Evolutionary conservation across 2,329 filamentous ascomycete genomes (phyloP).

Genomic region (Calonectria naviculata): DNA sequence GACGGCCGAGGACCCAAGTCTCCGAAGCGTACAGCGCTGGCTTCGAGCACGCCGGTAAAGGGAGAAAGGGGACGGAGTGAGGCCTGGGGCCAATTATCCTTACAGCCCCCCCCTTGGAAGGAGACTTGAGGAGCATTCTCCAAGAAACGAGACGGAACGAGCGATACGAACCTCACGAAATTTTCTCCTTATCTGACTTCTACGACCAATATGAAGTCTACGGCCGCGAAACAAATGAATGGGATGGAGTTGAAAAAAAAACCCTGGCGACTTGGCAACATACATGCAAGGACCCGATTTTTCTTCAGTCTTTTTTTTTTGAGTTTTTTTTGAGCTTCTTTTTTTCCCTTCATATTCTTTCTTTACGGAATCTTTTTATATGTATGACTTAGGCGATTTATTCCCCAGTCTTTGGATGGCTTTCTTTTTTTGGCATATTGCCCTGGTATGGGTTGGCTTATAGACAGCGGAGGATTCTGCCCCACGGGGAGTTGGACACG

Average conservation of each 20-base stretch:
- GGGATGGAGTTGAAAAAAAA: conserved; percentile 24
- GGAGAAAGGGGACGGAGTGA: conserved; percentile 24
- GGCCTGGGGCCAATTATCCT: conserved; percentile 17
- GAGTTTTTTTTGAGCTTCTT: background rate
- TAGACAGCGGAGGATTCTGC: conserved; percentile 28
- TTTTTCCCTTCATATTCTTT: background rate
- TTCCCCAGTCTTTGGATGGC: conserved; percentile 21
- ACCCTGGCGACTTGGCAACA: conserved; percentile 12
- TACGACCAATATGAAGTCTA: conserved; percentile 38
- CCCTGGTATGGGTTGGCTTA: conserved; percentile 26
- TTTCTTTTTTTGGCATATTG: conserved; percentile 14
- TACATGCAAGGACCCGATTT: conserved; percentile 25
- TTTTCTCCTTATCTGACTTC: conserved; percentile 31
- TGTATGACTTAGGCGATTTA: conserved; percentile 26
- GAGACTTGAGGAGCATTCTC: background rate
- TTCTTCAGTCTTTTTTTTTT: conserved; percentile 5
- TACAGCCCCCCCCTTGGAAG: background rate
- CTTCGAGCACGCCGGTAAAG: conserved; percentile 52
- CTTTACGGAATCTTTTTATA: conserved; percentile 15
- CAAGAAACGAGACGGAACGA: conserved; percentile 28
- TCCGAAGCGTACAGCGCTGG: conserved; percentile 69
- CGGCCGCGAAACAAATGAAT: conserved; percentile 27
- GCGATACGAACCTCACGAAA: conserved; percentile 23
- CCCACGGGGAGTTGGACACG: conserved; percentile 14
- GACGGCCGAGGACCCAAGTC: conserved; percentile 71